These are phyloP conservation scores for Arxiozyma slooffiae DNA, from an alignment of 1,139 yeast species.

Conservation along the genomic window DNA sequence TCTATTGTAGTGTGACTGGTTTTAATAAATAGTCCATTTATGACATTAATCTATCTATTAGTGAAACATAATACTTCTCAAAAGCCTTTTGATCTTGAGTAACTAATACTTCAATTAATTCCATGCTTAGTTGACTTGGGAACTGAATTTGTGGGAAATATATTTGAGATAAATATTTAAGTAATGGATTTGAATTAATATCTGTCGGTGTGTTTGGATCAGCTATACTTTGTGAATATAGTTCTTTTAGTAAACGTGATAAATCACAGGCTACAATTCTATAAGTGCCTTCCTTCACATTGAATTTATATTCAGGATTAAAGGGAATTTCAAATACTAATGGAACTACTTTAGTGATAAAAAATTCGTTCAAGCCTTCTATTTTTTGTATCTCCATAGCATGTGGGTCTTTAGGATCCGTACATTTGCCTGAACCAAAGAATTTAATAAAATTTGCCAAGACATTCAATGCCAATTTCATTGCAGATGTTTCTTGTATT, in stretches of 20 bases:
- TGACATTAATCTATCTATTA: conserved; percentile 38
- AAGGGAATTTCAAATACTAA: conserved; percentile 73
- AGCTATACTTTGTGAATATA: conserved; percentile 33
- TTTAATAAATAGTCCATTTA: conserved; percentile 3
- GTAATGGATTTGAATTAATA: conserved; percentile 33
- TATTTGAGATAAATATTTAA: conserved; percentile 40
- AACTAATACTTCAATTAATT: conserved; percentile 49
- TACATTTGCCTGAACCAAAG: conserved; percentile 61
- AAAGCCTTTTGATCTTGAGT: conserved; percentile 48
- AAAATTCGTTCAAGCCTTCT: conserved; percentile 63
- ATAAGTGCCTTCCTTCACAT: conserved; percentile 69
- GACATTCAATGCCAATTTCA: conserved; percentile 63
- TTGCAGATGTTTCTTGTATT: conserved; percentile 40
- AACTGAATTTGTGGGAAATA: conserved; percentile 55
- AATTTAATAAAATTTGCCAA: conserved; percentile 55
- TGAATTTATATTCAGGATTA: conserved; percentile 48
- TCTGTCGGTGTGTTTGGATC: conserved; percentile 16
- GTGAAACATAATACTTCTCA: conserved; percentile 53
- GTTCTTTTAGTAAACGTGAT: conserved; percentile 56
- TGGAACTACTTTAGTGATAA: conserved; percentile 60
- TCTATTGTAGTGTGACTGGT: neutral
- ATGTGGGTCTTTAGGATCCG: conserved; percentile 43
- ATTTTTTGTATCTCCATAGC: conserved; percentile 46
- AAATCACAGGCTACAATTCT: conserved; percentile 68
- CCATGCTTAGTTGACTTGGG: conserved; percentile 45